phyloP scores from a whole-genome alignment of 2,329 filamentous ascomycete genomes.

The Neocatenulostroma microsporum region DNA sequence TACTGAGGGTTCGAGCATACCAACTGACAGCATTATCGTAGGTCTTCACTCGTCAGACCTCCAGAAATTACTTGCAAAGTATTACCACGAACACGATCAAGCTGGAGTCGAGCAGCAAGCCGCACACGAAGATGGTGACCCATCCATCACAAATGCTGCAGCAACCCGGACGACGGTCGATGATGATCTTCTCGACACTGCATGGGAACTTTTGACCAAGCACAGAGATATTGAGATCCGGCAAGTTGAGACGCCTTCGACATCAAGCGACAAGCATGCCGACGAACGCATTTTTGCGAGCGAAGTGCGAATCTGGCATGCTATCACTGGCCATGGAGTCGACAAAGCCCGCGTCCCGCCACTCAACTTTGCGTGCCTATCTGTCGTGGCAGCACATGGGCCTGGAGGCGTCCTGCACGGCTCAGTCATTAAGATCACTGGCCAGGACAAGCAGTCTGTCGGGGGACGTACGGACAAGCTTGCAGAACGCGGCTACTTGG shows the following conservation, averaged over 20 bases:
- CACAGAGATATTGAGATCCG: constrained; percentile 51
- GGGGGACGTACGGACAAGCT: constrained; percentile 53
- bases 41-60: constrained; percentile 31
- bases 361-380: constrained; percentile 50
- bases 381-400: constrained; percentile 50
- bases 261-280: constrained; percentile 11
- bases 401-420: constrained; percentile 51
- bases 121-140: constrained; percentile 12
- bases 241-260: constrained; percentile 35
- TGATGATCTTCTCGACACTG: constrained; percentile 43
- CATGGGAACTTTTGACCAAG: constrained; percentile 51
- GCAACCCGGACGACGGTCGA: constrained; percentile 33
- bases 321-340: constrained; percentile 52
- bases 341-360: constrained; percentile 47
- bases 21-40: no score
- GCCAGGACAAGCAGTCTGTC: constrained; percentile 59
- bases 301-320: constrained; percentile 51
- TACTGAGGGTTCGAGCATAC: no score
- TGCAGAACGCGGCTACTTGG: constrained; percentile 53
- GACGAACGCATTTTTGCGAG: constrained; percentile 42
- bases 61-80: constrained; percentile 30
- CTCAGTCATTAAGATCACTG: constrained; percentile 46
- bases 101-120: constrained; percentile 3
- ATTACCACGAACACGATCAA: constrained; percentile 27
- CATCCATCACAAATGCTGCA: constrained; percentile 21